phyloP scores from a whole-genome alignment of 371 early-diverging fungal genomes.

The Sporodiniella umbellata region DNA sequence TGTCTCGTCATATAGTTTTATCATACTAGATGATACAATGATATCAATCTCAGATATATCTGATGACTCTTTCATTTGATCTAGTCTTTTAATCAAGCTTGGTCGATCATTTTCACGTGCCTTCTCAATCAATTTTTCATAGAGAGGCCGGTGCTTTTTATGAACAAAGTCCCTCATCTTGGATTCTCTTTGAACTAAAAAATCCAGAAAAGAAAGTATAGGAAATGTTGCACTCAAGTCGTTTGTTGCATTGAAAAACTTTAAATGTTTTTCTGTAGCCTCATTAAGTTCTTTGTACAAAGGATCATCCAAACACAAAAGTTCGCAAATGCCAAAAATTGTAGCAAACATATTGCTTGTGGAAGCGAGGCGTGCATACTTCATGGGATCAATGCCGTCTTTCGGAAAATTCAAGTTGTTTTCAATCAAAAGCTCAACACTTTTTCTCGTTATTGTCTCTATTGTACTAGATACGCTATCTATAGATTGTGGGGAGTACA shows the following conservation, averaged over 20 bases:
- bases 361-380: constrained; percentile 1
- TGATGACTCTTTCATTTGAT: constrained; percentile 9
- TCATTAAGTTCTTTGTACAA: too few relatives aligned
- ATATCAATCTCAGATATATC: too few relatives aligned
- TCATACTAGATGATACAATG: too few relatives aligned
- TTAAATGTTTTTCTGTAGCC: too few relatives aligned
- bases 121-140: background rate
- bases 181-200: constrained; percentile 4
- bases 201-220: constrained; percentile 8
- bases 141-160: background rate
- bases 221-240: constrained; percentile 4
- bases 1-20: too few relatives aligned
- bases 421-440: constrained; percentile 2
- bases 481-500: constrained; percentile 4
- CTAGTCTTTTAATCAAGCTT: constrained; percentile 10
- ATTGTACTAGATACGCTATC: background rate
- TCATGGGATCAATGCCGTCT: constrained; percentile 1
- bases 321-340: constrained; percentile 2
- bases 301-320: constrained; percentile 3
- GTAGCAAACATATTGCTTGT: constrained; percentile 6
- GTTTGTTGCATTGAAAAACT: background rate
- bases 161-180: background rate
- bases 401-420: too few relatives aligned
- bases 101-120: constrained; percentile 2
- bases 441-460: constrained; percentile 7